Conservation (phyloP, 192 early-diverging fungal genomes). For the Haplosporangium gracile region DNA sequence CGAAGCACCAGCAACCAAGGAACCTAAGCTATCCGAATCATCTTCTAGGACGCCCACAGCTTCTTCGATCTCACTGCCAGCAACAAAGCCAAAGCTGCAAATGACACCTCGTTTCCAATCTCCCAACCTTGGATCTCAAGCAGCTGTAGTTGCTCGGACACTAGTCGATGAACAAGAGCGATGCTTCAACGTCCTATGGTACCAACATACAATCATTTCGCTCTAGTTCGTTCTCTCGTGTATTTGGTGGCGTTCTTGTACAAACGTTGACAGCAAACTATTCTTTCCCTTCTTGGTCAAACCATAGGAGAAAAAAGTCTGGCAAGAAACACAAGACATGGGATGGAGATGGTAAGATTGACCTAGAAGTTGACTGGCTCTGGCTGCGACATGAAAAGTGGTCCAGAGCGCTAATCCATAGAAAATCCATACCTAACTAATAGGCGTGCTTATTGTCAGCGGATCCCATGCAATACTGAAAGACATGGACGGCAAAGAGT, state of each 20-base stretch:
- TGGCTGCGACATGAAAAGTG: background rate
- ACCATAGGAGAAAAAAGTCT: slow-evolving; percentile 36
- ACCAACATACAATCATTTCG: background rate
- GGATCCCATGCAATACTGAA: slow-evolving; percentile 21
- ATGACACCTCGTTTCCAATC: background rate
- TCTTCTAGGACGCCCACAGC: background rate
- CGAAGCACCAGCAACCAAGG: background rate
- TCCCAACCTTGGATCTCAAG: background rate
- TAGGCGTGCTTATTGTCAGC: slow-evolving; percentile 39
- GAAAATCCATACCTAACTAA: background rate
- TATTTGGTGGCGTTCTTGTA: background rate
- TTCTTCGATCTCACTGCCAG: background rate
- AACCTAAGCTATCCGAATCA: background rate
- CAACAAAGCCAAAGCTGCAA: background rate
- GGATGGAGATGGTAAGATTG: slow-evolving; percentile 56
- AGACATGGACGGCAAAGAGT: slow-evolving; percentile 53
- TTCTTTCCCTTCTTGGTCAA: background rate
- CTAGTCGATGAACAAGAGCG: background rate
- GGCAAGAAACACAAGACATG: slow-evolving; percentile 58
- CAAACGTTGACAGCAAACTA: background rate
- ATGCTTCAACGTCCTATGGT: slow-evolving; percentile 46
- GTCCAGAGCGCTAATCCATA: background rate
- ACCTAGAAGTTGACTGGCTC: background rate
- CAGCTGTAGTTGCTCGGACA: background rate
- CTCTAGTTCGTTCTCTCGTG: background rate